Evolutionary conservation across 805 yeast genomes (phyloP), one percentile per base, ranked within the genome.

Genomic region (Nakazawaea ambrosiae): DNA sequence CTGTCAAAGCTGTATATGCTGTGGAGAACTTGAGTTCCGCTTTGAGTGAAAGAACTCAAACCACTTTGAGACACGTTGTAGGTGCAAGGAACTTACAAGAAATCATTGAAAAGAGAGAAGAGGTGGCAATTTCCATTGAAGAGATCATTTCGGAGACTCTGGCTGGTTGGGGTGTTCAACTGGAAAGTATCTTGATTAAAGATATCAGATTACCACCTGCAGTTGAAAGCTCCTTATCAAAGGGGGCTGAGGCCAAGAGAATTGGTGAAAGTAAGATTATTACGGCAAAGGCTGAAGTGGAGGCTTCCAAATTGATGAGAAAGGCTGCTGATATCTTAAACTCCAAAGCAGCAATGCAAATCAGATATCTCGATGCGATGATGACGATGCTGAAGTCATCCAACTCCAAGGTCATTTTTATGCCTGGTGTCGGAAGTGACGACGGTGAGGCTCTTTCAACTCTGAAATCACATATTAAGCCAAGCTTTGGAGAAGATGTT

Each of bases 201-300:
- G 87, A 80, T 54, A 64, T 80, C 50, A 59, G 61, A 16, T 63
- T 80, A 45, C 77, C 78, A 9, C 53, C 58, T 9, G 65, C 66
- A 27, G 79, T 80, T 33, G 73, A 79, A 35, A 61, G 68, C 35
- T 73, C 85, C 3, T 63, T 80, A 47, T 75, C 85, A 3, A 76
- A 74, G 69, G 87, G 86, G 14, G 84, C 88, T 14, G 83, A 81
- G 63, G 79, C 84, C 29, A 75, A 75, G 60, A 65, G 88, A 57
- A 76, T 79, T 43, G 87, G 87, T 61, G 88, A 80, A 55, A 71
- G 80, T 50, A 80, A 80, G 66, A 79, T 80, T 51, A 80, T 80
- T 51, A 75, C 78, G 44, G 86, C 86, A 25, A 73, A 70, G 55
- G 85, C 86, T 15, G 88, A 80, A 60, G 86, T 79, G 36, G 88